phyloP scores from a whole-genome alignment of 148 eudicot genomes.

The Chenopodium quinoa region DNA sequence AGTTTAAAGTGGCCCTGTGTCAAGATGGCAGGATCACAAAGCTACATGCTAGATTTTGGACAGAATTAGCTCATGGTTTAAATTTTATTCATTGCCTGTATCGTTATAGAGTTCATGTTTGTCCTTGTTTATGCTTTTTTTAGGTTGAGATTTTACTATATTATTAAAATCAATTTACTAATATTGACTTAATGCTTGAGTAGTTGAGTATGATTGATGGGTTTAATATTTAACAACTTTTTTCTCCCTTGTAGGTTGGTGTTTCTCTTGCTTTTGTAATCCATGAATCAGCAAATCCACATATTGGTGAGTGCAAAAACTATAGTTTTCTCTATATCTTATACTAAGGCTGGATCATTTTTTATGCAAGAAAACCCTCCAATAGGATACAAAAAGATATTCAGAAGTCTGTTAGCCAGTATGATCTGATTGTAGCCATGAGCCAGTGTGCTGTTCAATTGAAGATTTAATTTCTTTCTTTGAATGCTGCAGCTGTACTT shows the following conservation, averaged over 20 bases:
- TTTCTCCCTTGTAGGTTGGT: slow-evolving; percentile 59
- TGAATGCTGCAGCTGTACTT: slow-evolving; percentile 64
- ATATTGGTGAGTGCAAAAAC: slow-evolving; percentile 64
- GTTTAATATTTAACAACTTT: too few species aligned
- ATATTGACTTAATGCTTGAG: too few species aligned
- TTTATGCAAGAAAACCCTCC: too few species aligned
- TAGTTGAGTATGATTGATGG: slow-evolving; percentile 10
- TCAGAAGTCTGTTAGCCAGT: neutral
- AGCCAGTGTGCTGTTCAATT: neutral
- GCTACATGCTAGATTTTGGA: neutral
- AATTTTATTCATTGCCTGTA: neutral
- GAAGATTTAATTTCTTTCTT: neutral
- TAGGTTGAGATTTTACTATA: too few species aligned
- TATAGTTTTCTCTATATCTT: neutral
- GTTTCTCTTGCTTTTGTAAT: slow-evolving; percentile 95
- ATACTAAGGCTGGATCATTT: too few species aligned
- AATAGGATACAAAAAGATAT: too few species aligned
- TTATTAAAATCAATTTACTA: too few species aligned
- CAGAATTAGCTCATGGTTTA: neutral
- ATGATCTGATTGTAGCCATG: neutral
- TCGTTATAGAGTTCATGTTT: neutral
- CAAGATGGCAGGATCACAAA: neutral
- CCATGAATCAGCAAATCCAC: slow-evolving; percentile 99
- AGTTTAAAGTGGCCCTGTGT: too few species aligned
- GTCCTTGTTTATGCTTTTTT: neutral